Percentiles rank a stretch among this genome's conserved stretches.
Conservation (phyloP, 2,329 filamentous ascomycete species). For the Thelonectria olida region DNA sequence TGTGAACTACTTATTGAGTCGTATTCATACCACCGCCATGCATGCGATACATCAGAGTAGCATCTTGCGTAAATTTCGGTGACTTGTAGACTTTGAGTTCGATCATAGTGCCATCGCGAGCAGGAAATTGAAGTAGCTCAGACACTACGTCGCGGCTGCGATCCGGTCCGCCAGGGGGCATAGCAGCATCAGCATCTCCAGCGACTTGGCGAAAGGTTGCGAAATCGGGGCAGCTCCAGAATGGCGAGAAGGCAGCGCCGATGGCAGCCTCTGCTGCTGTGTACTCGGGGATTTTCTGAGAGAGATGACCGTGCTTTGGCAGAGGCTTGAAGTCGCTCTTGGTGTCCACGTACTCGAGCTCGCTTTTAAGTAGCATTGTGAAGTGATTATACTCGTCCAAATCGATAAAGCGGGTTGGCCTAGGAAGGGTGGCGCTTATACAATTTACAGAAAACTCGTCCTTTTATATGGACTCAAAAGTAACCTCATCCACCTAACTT, state of each 20-base stretch:
- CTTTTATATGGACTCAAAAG: no score
- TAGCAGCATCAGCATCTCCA: conserved; percentile 28
- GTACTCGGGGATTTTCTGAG: conserved; percentile 19
- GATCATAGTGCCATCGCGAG: conserved; percentile 27
- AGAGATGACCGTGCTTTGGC: conserved; percentile 34
- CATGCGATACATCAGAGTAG: conserved; percentile 36
- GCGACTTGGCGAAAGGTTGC: not conserved
- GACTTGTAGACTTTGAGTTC: conserved; percentile 36
- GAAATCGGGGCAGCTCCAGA: conserved; percentile 1
- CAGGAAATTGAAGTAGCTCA: conserved; percentile 21
- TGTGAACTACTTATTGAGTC: no score
- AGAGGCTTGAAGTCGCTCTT: conserved; percentile 19
- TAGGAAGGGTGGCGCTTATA: no score
- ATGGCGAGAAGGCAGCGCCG: not conserved
- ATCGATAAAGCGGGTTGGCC: not conserved
- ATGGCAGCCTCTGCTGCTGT: conserved; percentile 2
- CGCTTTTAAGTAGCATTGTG: conserved; percentile 2
- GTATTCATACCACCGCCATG: conserved; percentile 37
- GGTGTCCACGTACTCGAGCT: conserved; percentile 22
- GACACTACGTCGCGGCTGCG: conserved; percentile 24
- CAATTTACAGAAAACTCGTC: no score
- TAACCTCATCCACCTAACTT: no score
- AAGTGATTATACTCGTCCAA: not conserved
- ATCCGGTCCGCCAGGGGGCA: conserved; percentile 30
- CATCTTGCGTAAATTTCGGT: conserved; percentile 4